Evolutionary conservation across 345 rosid genomes (phyloP), one percentile per base, ranked within the genome.

Genomic region (Rhizophora apiculata): DNA sequence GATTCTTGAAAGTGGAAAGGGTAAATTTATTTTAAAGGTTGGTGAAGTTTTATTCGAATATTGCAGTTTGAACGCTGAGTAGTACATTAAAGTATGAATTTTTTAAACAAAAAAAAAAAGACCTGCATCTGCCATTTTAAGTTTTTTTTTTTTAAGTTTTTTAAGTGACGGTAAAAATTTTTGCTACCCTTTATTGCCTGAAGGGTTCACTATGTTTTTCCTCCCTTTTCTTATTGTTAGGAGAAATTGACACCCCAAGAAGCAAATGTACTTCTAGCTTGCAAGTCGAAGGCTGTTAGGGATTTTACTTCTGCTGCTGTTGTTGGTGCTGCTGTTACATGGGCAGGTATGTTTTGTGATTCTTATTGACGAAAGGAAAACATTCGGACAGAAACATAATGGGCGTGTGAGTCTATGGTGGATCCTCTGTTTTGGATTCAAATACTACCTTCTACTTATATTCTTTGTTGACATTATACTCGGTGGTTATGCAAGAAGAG

Each of bases 221-320:
- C 29, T 29, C 8, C 10, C 63, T 34, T 30, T 29, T 18, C n/a
- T 0, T 49, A 64, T 63, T 61, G 43, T 32, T 64, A 84, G 87
- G 83, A 68, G 74, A 64, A 61, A n/a, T 37, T 82, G 76, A 83
- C 86, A 20, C 63, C 69, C 39, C 59, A 66, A 68, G 90, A 86
- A 78, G 78, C 29, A 46, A 69, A 76, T 1, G 20, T 79, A 32
- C 70, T 86, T 70, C 34, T 6, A 6, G 24, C 62, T 2, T 82
- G 79, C 61, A 72, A 74, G 74, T 69, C 79, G 7, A 79, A 67
- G 69, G 85, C 84, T 24, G 0, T 72, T 1, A 76, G 68, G 65
- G 76, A 55, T 21, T 82, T 82, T 53, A n/a, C 46, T 0, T 52
- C 19, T 19, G 77, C 80, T 24, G 54, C 64, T 43, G 43, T 73